Conservation (phyloP, 495 filamentous ascomycete species). For the Xylaria bambusicola region DNA sequence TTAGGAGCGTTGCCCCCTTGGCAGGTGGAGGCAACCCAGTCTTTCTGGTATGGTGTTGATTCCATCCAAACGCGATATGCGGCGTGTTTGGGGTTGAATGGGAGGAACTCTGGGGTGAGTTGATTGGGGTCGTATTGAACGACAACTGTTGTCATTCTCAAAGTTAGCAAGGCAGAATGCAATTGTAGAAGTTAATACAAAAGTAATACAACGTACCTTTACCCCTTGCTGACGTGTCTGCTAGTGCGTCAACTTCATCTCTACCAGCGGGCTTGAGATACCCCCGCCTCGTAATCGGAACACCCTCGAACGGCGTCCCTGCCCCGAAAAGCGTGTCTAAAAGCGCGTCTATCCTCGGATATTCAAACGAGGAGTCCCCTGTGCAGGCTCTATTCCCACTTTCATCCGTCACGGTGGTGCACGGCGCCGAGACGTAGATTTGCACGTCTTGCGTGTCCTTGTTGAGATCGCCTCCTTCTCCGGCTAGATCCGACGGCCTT, state of each 20-base stretch:
- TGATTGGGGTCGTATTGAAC: conserved; percentile 4
- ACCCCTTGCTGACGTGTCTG: not conserved
- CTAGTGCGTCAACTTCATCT: not conserved
- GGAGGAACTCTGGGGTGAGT: not conserved
- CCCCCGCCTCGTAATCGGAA: not conserved
- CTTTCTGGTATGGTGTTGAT: not conserved
- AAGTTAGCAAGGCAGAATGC: not conserved
- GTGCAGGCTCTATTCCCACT: not conserved
- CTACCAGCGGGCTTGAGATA: not conserved
- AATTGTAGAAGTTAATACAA: no score
- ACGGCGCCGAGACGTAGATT: not conserved
- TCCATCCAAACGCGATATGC: not conserved
- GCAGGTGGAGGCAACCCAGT: not conserved
- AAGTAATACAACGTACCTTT: no score
- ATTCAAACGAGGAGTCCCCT: not conserved
- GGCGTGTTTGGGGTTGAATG: not conserved
- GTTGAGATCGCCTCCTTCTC: not conserved
- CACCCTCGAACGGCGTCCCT: not conserved
- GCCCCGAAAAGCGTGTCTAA: not conserved
- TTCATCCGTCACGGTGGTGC: not conserved
- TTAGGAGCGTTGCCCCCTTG: not conserved
- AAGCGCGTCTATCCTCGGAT: not conserved
- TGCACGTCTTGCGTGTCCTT: no score
- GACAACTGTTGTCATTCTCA: not conserved
- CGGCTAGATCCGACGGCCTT: not conserved